phyloP scores from a whole-genome alignment of 2,329 filamentous ascomycete species.

The Rhinocladiella similis region DNA sequence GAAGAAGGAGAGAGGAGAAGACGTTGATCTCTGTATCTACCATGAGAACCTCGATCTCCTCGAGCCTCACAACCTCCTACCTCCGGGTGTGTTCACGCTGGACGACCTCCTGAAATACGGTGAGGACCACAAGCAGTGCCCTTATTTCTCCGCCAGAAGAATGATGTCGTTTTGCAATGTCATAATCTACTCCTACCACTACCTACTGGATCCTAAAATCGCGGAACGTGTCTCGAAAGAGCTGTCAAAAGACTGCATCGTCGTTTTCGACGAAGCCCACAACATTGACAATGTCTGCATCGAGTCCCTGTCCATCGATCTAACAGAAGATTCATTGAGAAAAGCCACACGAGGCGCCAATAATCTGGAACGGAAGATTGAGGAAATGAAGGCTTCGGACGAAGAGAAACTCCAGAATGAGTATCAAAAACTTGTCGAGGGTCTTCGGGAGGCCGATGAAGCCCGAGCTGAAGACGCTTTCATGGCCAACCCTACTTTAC shows the following conservation, averaged over 20 bases:
- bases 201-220: conserved; percentile 95
- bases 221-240: conserved; percentile 93
- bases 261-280: conserved; percentile 97
- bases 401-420: conserved; percentile 92
- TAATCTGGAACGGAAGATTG: conserved; percentile 87
- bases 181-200: conserved; percentile 99
- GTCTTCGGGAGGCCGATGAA: conserved; percentile 82
- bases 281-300: conserved; percentile 99
- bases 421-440: conserved; percentile 92
- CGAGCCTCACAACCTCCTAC: conserved; percentile 91
- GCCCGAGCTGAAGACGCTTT: conserved; percentile 91
- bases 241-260: conserved; percentile 95
- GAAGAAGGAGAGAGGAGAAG: conserved; percentile 92
- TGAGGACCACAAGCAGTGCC: conserved; percentile 93
- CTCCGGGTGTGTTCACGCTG: conserved; percentile 92
- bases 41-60: conserved; percentile 96
- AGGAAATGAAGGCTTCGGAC: conserved; percentile 93
- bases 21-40: conserved; percentile 91
- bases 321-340: conserved; percentile 90
- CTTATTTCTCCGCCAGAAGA: conserved; percentile 90
- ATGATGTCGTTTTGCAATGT: conserved; percentile 99
- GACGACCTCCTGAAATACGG: conserved; percentile 87
- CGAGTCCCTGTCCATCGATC: conserved; percentile 91
- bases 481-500: conserved; percentile 92
- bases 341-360: conserved; percentile 88